A percentile compares a stretch with the other conserved stretches of the same genome.
Conservation (phyloP, 345 rosid species). For the Firmiana major region DNA sequence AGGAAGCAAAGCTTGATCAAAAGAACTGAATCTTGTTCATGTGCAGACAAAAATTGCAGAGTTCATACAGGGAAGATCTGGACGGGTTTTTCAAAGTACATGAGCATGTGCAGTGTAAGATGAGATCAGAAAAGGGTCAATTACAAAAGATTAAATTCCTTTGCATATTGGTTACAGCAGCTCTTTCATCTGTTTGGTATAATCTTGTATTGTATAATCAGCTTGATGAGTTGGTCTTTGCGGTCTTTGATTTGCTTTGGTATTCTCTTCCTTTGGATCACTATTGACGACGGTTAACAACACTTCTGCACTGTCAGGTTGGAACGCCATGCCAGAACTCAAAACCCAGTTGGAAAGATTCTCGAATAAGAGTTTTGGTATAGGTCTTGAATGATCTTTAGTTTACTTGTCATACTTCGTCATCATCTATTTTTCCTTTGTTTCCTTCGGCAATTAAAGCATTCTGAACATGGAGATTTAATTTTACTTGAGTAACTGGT, state of each 20-base stretch:
- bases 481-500: constrained; percentile 34
- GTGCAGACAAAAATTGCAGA: no score
- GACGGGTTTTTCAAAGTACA: no score
- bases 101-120: no score
- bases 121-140: no score
- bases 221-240: background rate
- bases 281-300: background rate
- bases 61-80: no score
- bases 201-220: no score
- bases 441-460: constrained; percentile 90
- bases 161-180: background rate
- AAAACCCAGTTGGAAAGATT: background rate
- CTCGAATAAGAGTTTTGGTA: background rate
- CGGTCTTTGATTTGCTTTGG: background rate
- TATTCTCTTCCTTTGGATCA: background rate
- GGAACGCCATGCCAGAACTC: background rate
- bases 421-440: constrained; percentile 55
- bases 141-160: background rate
- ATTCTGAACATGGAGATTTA: constrained; percentile 51
- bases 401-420: background rate
- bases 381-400: constrained; percentile 4
- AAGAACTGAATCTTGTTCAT: no score
- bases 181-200: no score
- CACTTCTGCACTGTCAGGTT: background rate
- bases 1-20: no score